Conservation (phyloP, 768 basidiomycete genomes). For the Suillus weaverae region DNA sequence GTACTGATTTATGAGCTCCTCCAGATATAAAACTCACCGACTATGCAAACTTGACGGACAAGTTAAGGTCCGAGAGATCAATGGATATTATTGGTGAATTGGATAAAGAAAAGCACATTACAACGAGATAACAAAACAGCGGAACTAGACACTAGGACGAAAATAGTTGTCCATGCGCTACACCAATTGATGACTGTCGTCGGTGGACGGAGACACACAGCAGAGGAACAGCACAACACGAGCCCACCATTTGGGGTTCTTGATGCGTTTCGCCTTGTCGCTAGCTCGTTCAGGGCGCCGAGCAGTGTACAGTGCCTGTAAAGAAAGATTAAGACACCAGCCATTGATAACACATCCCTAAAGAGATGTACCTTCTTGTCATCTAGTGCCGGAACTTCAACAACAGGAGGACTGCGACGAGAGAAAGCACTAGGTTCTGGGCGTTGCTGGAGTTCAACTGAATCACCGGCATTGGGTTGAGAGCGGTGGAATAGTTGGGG, state of each 20-base stretch:
- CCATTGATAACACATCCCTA: not conserved
- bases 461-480: not conserved
- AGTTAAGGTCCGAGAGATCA: not conserved
- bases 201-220: no score
- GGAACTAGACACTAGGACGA: not conserved
- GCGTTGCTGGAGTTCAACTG: not conserved
- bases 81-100: not conserved
- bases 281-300: no score
- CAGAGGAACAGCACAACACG: no score
- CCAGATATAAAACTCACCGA: no score
- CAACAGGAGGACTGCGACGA: not conserved
- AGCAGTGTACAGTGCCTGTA: no score
- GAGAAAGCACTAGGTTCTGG: not conserved
- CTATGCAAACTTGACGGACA: not conserved
- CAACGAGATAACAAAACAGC: not conserved
- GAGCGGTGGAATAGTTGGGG: not conserved
- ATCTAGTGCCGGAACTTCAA: not conserved
- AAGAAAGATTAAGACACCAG: no score
- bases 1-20: no score
- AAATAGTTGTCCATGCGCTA: no score
- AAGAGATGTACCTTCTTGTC: not conserved
- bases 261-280: no score
- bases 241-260: no score
- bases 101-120: not conserved
- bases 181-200: no score